A percentile compares a stretch with the other conserved stretches of the same genome.
phyloP scores from a whole-genome alignment of 345 rosid genomes.

The Melastoma malabathricum region DNA sequence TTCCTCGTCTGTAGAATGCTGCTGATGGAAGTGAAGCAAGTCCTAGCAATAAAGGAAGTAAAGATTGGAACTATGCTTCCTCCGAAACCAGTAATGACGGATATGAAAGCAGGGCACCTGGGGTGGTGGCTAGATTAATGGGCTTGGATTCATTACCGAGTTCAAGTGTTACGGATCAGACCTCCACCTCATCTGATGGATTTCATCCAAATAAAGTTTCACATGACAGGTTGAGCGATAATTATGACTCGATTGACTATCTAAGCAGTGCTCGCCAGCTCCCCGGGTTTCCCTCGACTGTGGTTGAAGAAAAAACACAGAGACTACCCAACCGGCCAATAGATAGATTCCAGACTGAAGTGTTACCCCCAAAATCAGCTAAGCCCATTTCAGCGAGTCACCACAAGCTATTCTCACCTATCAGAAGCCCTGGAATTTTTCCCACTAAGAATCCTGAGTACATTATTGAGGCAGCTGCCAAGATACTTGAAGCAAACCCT shows the following conservation, averaged over 20 bases:
- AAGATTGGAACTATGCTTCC: conserved; percentile 44
- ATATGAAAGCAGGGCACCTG: conserved; percentile 50
- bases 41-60: conserved; percentile 27
- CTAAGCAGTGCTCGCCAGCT: conserved; percentile 17
- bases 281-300: conserved; percentile 22
- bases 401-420: conserved; percentile 69
- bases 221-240: conserved; percentile 21
- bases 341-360: conserved; percentile 72
- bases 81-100: conserved; percentile 65
- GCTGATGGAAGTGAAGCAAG: conserved; percentile 29
- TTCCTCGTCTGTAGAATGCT: conserved; percentile 25
- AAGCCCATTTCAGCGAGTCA: conserved; percentile 46
- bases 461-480: conserved; percentile 72
- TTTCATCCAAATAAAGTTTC: conserved; percentile 17
- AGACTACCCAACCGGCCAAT: conserved; percentile 38
- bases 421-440: conserved; percentile 44
- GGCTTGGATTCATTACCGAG: conserved; percentile 81
- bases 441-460: conserved; percentile 38
- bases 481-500: conserved; percentile 68
- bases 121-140: conserved; percentile 93
- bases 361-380: conserved; percentile 62
- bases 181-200: conserved; percentile 21
- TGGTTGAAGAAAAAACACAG: conserved; percentile 21
- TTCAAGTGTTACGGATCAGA: conserved; percentile 26
- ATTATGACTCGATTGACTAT: conserved; percentile 28